A percentile compares a stretch with the other conserved stretches of the same genome.
phyloP scores from a whole-genome alignment of 1,284 basidiomycete species.

The Kwoniella shivajii region DNA sequence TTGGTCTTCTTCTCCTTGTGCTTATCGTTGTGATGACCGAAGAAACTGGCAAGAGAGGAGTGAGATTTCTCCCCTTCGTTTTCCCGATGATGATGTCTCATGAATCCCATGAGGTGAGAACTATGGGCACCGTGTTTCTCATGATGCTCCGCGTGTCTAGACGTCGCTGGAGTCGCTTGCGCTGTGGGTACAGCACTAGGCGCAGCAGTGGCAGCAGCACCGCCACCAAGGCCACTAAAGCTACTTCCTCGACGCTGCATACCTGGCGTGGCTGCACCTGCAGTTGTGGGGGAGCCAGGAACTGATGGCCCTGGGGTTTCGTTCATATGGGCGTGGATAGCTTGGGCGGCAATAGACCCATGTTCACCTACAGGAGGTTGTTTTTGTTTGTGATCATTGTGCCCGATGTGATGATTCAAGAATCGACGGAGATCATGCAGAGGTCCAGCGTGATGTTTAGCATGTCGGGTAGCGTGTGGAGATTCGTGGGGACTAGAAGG shows the following conservation, averaged over 20 bases:
- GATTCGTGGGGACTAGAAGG: slow-evolving; percentile 47
- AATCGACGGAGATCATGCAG: slow-evolving; percentile 89
- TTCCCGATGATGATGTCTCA: slow-evolving; percentile 53
- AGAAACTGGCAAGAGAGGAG: slow-evolving; percentile 52
- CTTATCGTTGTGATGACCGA: slow-evolving; percentile 51
- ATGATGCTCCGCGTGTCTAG: slow-evolving; percentile 16
- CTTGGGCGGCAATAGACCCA: slow-evolving; percentile 22
- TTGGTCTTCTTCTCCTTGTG: slow-evolving; percentile 39
- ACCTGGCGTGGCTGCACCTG: slow-evolving; percentile 46
- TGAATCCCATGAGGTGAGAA: slow-evolving; percentile 54
- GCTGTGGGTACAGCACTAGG: slow-evolving; percentile 21
- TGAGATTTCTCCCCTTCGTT: slow-evolving; percentile 54
- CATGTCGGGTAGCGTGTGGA: slow-evolving; percentile 50
- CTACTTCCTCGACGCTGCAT: slow-evolving; percentile 45
- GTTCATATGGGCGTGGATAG: slow-evolving; percentile 26
- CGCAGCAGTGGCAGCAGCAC: slow-evolving; percentile 20
- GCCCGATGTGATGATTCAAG: slow-evolving; percentile 82
- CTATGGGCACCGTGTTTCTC: slow-evolving; percentile 41
- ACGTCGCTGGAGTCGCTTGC: slow-evolving; percentile 15
- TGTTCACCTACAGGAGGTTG: slow-evolving; percentile 17
- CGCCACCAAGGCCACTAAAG: slow-evolving; percentile 34
- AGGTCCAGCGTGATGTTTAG: slow-evolving; percentile 60
- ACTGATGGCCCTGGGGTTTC: slow-evolving; percentile 32
- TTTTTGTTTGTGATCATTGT: slow-evolving; percentile 51
- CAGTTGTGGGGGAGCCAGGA: slow-evolving; percentile 28